Base-by-base conservation (phyloP, 371 early-diverging fungal species). In the Rhizopus delemar region DNA sequence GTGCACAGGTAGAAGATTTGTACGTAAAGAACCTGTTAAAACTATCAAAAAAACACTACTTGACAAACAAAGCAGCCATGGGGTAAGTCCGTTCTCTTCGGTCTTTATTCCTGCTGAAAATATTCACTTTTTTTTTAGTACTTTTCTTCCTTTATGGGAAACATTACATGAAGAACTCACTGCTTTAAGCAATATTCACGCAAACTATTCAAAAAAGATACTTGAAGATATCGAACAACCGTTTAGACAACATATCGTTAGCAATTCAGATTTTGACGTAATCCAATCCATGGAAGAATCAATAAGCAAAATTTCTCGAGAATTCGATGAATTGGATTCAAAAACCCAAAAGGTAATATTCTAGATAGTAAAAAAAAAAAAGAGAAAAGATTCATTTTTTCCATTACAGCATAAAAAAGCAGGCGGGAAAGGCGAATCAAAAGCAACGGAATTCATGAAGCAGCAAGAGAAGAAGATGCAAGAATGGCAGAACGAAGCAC, bases 401-500 rank as follows among this genome's bases (percentile, higher is more conserved):
- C 28, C 8, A 22, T 46, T 16, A 4, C 29, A 43, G 36, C 29
- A 59, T 38, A 50, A 74, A 74, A 36, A 74, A 71, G 8, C 56
- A 51, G 16, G 51, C 2, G 16, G 32, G 51, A 38, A 46, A 41
- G 8, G 35, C 4, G 3, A 32, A 15, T 28, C 69, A 29, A 77
- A 75, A n/a, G 66, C 61, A 12, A 66, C 62, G 3, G 74, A 80
- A 22, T 60, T 63, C 12, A 64, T 59, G 3, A 66, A 63, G 29
- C 61, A 55, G 15, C 46, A 68, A 16, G 69, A 80, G 12, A 55
- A 62, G 8, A 57, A 66, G 8, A 60, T 57, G 16, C 36, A 51
- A 12, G 69, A 69, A 57, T 85, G 83, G 85, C 54, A 67, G 3
- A 64, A 75, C 31, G 62, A 66, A 34, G 82, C 77, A 16, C 63